phyloP scores from a whole-genome alignment of 371 early-diverging fungal species.

The Lichtheimia ornata region DNA sequence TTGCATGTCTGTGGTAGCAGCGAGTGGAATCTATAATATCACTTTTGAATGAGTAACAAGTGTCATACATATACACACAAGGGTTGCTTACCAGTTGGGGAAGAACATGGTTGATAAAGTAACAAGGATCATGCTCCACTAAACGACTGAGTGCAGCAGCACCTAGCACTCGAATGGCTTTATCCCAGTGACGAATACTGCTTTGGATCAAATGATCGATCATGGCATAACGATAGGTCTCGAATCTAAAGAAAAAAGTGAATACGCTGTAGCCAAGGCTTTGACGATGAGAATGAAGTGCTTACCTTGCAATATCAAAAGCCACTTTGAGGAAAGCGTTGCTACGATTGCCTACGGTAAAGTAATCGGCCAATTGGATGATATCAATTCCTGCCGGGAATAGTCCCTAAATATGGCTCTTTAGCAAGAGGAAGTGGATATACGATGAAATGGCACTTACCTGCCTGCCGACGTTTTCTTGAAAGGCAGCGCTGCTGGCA shows the following conservation, averaged over 20 bases:
- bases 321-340: slow-evolving; percentile 72
- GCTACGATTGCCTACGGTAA: slow-evolving; percentile 82
- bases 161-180: slow-evolving; percentile 73
- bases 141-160: slow-evolving; percentile 70
- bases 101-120: slow-evolving; percentile 55
- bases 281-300: too few relatives aligned
- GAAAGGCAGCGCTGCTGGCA: slow-evolving; percentile 96
- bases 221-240: slow-evolving; percentile 72
- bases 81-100: slow-evolving; percentile 34
- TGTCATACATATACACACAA: not conserved
- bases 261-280: not conserved
- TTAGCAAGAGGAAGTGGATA: not conserved
- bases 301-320: slow-evolving; percentile 70
- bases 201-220: slow-evolving; percentile 68
- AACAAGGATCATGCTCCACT: slow-evolving; percentile 57
- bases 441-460: slow-evolving; percentile 38
- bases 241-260: slow-evolving; percentile 51
- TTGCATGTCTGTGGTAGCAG: slow-evolving; percentile 61
- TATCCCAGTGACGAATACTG: slow-evolving; percentile 88
- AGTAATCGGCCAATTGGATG: slow-evolving; percentile 89
- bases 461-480: slow-evolving; percentile 95
- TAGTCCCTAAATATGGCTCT: slow-evolving; percentile 53
- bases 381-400: slow-evolving; percentile 95
- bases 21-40: slow-evolving; percentile 53
- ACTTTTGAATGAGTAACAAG: too few relatives aligned